Conservation (phyloP, 1,284 basidiomycete genomes). For the Apiotrichum sp. region DNA sequence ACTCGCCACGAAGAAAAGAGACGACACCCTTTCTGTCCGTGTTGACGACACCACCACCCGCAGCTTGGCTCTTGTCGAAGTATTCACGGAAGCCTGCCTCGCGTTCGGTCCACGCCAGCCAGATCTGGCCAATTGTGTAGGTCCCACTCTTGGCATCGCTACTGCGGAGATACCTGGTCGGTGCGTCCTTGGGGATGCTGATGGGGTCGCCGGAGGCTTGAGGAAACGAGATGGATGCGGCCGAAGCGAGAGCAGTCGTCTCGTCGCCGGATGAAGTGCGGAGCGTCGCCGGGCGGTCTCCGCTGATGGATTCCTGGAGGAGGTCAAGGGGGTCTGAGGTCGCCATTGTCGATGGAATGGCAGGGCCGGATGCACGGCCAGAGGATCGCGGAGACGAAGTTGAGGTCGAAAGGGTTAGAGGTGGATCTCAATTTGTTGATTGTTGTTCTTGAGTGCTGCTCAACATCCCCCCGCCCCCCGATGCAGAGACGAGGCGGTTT, state of each 20-base stretch:
- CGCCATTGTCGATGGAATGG: background rate
- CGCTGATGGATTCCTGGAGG: constrained; percentile 28
- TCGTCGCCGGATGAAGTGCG: constrained; percentile 50
- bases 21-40: constrained; percentile 76
- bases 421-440: no score
- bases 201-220: constrained; percentile 38
- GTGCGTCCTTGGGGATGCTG: constrained; percentile 60
- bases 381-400: no score
- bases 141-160: constrained; percentile 55
- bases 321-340: constrained; percentile 36
- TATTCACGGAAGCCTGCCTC: constrained; percentile 74
- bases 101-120: constrained; percentile 68
- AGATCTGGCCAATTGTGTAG: constrained; percentile 71
- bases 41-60: constrained; percentile 69
- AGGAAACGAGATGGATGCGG: constrained; percentile 62
- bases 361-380: background rate
- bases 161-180: constrained; percentile 59
- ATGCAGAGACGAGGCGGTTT: no score
- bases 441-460: no score
- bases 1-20: constrained; percentile 68
- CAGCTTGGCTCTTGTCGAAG: constrained; percentile 71
- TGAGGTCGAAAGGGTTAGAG: no score
- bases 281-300: constrained; percentile 23
- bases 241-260: constrained; percentile 52
- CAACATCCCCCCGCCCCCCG: no score